Base-by-base conservation (phyloP, 306 rosid genomes). In the Prunus kanzakura region DNA sequence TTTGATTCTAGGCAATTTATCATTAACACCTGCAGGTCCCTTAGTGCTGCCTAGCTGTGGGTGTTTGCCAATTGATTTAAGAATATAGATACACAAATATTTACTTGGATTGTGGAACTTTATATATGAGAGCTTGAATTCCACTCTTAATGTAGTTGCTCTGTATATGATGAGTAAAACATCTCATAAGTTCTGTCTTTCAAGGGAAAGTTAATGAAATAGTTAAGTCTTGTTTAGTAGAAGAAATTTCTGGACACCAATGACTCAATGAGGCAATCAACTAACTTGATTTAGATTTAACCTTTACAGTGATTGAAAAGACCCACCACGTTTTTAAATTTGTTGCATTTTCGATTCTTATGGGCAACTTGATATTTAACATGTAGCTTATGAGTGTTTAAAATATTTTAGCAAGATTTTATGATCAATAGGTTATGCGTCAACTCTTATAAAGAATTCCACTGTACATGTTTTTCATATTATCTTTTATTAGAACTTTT, bases 1-100 rank as follows among this genome's bases (percentile, higher is more conserved):
- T 74, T 41, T 50, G 13, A 46, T 74, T 81, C 54, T 45, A 54
- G 60, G 76, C 25, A 38, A 23, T 32, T 58, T 61, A 30, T 19
- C 67, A 45, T 67, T 27, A 12, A 43, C 75, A 25, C 58, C 41
- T 60, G 69, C 30, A 57, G 46, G 13, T 12, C 4, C 45, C 38
- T 2, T 19, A 64, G 13, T 76, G 43, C 45, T 51, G 46, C 66
- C 46, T 58, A 64, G 47, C 30, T 51, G 25, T 63, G 64, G 71
- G 22, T 73, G 46, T 58, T 74, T 80, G 2, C 18, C 2, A 29
- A 23, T 58, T 10, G 6, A 58, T 58, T 58, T 58, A 58, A 58
- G 64, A 58, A 11, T 23, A 23, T 58, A 22, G 16, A 22, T 55
- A 1, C 23, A 19, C 1, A n/a, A 55, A 51, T 51, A 7, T 51